These are phyloP conservation scores for Halophytophthora polymorphica DNA, from an alignment of 352 stramenopile species.

Conservation along the genomic window DNA sequence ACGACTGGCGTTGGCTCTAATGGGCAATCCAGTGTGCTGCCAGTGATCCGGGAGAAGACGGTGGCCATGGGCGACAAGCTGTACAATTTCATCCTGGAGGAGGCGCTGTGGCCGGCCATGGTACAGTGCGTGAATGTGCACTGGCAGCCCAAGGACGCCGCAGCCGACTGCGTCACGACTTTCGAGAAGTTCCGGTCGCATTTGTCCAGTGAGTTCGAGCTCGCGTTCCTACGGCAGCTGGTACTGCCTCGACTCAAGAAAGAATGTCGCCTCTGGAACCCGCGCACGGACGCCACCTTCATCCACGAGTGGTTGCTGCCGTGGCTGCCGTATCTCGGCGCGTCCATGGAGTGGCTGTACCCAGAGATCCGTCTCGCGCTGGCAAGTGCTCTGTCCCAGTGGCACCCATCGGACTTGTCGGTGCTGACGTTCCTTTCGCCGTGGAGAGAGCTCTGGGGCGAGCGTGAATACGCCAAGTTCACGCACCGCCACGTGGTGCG, in stretches of 20 bases:
- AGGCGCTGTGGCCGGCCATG: slow-evolving; percentile 66
- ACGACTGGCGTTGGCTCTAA: slow-evolving; percentile 1
- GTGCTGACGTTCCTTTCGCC: slow-evolving; percentile 58
- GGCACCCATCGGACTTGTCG: slow-evolving; percentile 76
- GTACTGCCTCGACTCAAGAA: slow-evolving; percentile 71
- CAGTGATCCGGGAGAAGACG: slow-evolving; percentile 65
- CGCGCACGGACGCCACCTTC: slow-evolving; percentile 33
- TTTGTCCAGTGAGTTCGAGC: slow-evolving; percentile 44
- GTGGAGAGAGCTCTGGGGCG: slow-evolving; percentile 71
- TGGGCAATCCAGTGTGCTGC: slow-evolving; percentile 35
- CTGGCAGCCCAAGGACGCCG: slow-evolving; percentile 44
- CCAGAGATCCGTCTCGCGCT: slow-evolving; percentile 68
- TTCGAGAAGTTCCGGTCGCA: slow-evolving; percentile 50
- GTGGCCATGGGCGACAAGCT: slow-evolving; percentile 54
- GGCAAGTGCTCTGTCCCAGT: slow-evolving; percentile 61
- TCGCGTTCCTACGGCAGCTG: slow-evolving; percentile 56
- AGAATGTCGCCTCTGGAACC: slow-evolving; percentile 64
- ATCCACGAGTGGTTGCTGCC: slow-evolving; percentile 83
- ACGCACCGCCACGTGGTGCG: slow-evolving; percentile 74
- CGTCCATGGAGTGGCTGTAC: slow-evolving; percentile 52
- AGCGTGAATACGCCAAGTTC: slow-evolving; percentile 83
- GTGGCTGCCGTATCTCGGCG: slow-evolving; percentile 48
- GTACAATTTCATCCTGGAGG: slow-evolving; percentile 79
- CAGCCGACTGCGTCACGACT: slow-evolving; percentile 37
- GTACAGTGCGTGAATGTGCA: slow-evolving; percentile 66